phyloP scores from a whole-genome alignment of 176 grass and related monocot species.

The Metroxylon sagu region DNA sequence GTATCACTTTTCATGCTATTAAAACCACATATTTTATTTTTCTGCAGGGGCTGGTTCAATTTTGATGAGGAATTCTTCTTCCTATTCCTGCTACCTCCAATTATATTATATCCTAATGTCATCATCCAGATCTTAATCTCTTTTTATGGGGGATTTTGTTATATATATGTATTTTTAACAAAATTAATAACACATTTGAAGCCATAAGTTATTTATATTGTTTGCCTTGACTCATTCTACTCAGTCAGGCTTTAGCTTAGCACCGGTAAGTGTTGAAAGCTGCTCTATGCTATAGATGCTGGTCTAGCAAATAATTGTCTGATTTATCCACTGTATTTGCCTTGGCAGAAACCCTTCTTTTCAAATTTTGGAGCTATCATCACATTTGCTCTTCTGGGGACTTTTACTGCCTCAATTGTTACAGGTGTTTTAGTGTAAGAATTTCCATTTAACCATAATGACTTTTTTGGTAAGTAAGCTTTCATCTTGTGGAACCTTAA shows the following conservation, averaged over 20 bases:
- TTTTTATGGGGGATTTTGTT: too few species aligned
- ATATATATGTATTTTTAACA: too few species aligned
- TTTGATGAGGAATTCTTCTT: conserved; percentile 99
- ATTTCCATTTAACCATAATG: not conserved
- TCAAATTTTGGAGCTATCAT: conserved; percentile 98
- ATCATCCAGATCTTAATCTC: not conserved
- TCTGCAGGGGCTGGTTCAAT: conserved; percentile 93
- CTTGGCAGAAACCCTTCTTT: conserved; percentile 90
- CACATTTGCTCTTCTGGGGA: conserved; percentile 91
- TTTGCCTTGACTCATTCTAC: conserved; percentile 69
- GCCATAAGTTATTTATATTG: conserved; percentile 7
- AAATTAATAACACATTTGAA: not conserved
- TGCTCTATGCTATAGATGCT: not conserved
- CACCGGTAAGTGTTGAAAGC: conserved; percentile 60
- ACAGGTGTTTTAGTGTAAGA: conserved; percentile 98
- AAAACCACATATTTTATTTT: not conserved
- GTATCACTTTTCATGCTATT: too few species aligned
- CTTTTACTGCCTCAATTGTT: conserved; percentile 80
- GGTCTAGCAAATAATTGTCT: conserved; percentile 9
- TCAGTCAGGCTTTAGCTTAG: conserved; percentile 98
- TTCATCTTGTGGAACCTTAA: too few species aligned
- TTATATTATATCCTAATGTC: conserved; percentile 99
- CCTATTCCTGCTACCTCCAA: conserved; percentile 93
- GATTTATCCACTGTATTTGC: conserved; percentile 7
- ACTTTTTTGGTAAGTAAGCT: too few species aligned